Percentiles rank a stretch among this genome's conserved stretches.
These are phyloP conservation scores for Triangularia setosa DNA, from an alignment of 2,329 filamentous ascomycete genomes.

Conservation along the genomic window DNA sequence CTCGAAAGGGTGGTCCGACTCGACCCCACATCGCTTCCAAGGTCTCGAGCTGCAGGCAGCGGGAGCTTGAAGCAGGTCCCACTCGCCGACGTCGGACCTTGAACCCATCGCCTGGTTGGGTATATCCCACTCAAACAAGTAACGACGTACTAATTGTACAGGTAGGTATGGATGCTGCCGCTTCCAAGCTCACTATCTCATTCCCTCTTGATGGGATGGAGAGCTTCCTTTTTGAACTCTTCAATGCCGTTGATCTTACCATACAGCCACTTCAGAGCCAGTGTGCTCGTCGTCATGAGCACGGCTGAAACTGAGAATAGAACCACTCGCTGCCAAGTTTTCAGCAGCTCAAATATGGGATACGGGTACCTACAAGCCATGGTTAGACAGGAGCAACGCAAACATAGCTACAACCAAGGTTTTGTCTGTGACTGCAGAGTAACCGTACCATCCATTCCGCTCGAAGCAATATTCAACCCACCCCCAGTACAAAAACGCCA, in stretches of 20 bases:
- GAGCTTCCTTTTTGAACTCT: conserved; percentile 35
- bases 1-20: not conserved
- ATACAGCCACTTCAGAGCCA: conserved; percentile 66
- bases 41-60: not conserved
- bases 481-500: conserved; percentile 69
- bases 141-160: not conserved
- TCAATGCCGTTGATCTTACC: conserved; percentile 59
- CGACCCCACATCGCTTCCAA: not conserved
- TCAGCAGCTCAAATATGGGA: conserved; percentile 71
- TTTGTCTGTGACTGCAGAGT: not conserved
- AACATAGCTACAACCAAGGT: not conserved
- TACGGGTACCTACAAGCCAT: conserved; percentile 69
- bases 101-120: not conserved
- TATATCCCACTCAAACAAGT: not conserved
- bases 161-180: not conserved
- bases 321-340: conserved; percentile 59
- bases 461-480: conserved; percentile 72
- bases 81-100: not conserved
- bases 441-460: conserved; percentile 60
- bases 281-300: conserved; percentile 68
- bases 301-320: conserved; percentile 68
- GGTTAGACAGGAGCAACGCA: conserved; percentile 1
- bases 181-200: conserved; percentile 6
- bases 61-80: not conserved
- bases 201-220: conserved; percentile 31